Evolutionary conservation across 805 yeast genomes (phyloP).

Genomic region (Candida oleophila): DNA sequence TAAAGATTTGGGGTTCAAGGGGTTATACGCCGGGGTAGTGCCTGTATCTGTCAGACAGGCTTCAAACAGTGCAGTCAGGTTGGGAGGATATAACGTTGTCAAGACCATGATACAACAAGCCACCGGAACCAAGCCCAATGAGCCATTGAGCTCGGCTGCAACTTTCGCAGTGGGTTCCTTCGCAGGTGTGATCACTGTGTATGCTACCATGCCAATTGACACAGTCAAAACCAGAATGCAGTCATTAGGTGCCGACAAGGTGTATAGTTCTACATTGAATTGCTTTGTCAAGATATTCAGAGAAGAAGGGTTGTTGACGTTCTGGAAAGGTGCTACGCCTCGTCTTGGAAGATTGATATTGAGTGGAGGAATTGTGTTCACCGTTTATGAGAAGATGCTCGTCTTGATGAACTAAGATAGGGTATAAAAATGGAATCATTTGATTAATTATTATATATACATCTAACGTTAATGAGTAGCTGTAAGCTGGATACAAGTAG

Average conservation of each 20-base stretch:
- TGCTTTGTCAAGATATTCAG: slow-evolving; percentile 79
- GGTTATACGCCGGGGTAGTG: slow-evolving; percentile 83
- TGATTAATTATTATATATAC: neutral
- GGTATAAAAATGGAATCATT: neutral
- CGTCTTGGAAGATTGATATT: slow-evolving; percentile 86
- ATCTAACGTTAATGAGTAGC: too few relatives aligned
- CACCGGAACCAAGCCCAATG: slow-evolving; percentile 61
- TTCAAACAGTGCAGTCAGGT: slow-evolving; percentile 89
- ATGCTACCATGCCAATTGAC: slow-evolving; percentile 92
- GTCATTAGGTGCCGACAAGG: slow-evolving; percentile 71
- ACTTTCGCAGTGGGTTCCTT: slow-evolving; percentile 90
- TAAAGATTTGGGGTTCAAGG: slow-evolving; percentile 76
- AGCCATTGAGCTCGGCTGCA: slow-evolving; percentile 72
- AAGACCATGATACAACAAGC: slow-evolving; percentile 75
- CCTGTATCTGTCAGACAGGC: slow-evolving; percentile 97
- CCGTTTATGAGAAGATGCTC: slow-evolving; percentile 90
- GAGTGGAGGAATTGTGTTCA: slow-evolving; percentile 97
- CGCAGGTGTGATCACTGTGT: slow-evolving; percentile 87
- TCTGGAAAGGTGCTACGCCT: slow-evolving; percentile 99
- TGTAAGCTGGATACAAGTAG: too few relatives aligned
- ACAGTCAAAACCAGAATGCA: slow-evolving; percentile 98
- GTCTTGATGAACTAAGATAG: slow-evolving; percentile 43
- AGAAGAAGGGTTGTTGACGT: slow-evolving; percentile 86
- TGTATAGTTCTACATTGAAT: slow-evolving; percentile 73
- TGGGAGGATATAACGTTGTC: slow-evolving; percentile 89